Evolutionary conservation across 768 basidiomycete species (phyloP).

Genomic region (Guyanaporus albipodus): DNA sequence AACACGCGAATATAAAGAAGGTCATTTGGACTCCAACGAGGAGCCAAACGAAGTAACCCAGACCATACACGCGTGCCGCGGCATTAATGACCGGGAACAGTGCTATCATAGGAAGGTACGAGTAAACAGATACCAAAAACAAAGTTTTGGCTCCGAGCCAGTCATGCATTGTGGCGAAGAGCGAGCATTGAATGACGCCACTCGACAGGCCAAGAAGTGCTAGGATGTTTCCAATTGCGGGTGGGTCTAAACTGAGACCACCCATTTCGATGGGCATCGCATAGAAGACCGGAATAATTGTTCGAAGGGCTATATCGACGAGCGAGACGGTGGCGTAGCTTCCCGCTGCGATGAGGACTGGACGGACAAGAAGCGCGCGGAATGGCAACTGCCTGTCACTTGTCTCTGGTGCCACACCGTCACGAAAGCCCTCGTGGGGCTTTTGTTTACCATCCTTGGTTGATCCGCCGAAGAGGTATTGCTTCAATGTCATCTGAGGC

Average conservation of each 20-base stretch:
- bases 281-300: slow-evolving; percentile 65
- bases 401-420: background rate
- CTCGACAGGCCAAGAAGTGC: slow-evolving; percentile 58
- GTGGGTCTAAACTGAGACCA: slow-evolving; percentile 64
- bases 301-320: slow-evolving; percentile 61
- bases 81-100: slow-evolving; percentile 59
- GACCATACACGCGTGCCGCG: slow-evolving; percentile 42
- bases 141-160: slow-evolving; percentile 58
- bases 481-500: slow-evolving; percentile 8
- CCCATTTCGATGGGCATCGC: slow-evolving; percentile 67
- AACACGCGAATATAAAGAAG: slow-evolving; percentile 41
- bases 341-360: slow-evolving; percentile 53
- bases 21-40: slow-evolving; percentile 46
- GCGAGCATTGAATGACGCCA: slow-evolving; percentile 62
- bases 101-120: slow-evolving; percentile 48
- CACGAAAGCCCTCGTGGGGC: background rate
- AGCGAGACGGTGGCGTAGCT: slow-evolving; percentile 66
- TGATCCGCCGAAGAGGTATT: slow-evolving; percentile 16
- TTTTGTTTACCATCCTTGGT: background rate
- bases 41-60: slow-evolving; percentile 43
- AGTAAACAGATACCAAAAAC: slow-evolving; percentile 49
- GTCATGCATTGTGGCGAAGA: slow-evolving; percentile 59
- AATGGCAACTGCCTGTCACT: slow-evolving; percentile 39
- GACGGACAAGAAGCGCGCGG: slow-evolving; percentile 45
- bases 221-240: slow-evolving; percentile 60